Evolutionary conservation across 2,329 filamentous ascomycete genomes (phyloP), one percentile per base, ranked within the genome.

Genomic region (Thelonectria rubi): DNA sequence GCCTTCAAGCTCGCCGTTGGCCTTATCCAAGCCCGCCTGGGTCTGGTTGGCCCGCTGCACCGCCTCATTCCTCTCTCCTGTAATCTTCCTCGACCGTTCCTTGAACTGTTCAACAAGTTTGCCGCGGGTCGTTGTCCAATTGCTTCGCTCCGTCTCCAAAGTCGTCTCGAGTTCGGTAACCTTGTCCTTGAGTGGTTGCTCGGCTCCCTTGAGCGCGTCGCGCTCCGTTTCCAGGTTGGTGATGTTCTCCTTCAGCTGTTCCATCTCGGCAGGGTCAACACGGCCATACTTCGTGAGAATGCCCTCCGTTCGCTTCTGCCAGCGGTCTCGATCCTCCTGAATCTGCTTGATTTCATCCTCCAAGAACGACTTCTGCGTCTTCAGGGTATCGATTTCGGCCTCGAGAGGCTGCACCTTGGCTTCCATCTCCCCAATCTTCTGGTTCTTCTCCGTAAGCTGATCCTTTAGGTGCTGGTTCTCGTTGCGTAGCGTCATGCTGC

Each of bases 211-310:
- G 47, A 87, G 76, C 3, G 81, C 69, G 66, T 91, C 84, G 8
- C 88, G 85, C 73, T 94, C 90, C 30, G 82, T 79, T 73, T 92
- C 84, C 11, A 94, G 79, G 2, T 79, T 80, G 7, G 87, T 80
- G 55, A 97, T 86, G 61, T 89, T 89, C 73, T 91, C 88, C 80
- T 95, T 97, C 60, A 99, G 84, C 62, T 91, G 89, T 70, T 98
- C 94, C 74, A 97, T 86, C 73, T 98, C 94, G 3, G 92, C 92
- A 45, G 95, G 94, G 73, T 99, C 95, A 54, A 96, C 92, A 58
- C 94, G 92, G 69, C 97, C 94, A 73, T 98, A 97, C 75, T 97
- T 97, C 67, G 93, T 93, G 52, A 99, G 86, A 64, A 99, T 97
- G 69, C 96, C 92, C 74, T 98, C 93, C 1, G 93, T 96, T 21